Percentiles rank a stretch among this genome's conserved stretches.
Conservation (phyloP, 83 land plant genomes). For the Thuja plicata region DNA sequence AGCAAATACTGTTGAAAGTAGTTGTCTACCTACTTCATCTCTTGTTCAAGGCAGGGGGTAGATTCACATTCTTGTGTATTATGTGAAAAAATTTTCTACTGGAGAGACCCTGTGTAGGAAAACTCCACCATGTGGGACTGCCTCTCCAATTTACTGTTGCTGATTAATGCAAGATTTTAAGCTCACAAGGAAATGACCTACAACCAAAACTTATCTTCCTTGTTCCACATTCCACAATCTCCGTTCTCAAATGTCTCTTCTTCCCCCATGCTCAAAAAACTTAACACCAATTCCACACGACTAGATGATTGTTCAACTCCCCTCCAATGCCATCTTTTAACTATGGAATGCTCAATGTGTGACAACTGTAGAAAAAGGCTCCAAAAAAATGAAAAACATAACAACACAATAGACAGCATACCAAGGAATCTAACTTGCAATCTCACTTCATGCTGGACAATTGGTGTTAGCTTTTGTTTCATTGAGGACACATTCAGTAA, state of each 20-base stretch:
- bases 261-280: neutral
- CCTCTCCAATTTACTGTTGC: neutral
- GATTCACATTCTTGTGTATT: neutral
- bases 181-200: neutral
- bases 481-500: neutral
- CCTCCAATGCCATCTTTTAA: neutral
- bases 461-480: neutral
- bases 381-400: neutral
- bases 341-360: neutral
- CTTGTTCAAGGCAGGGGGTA: neutral
- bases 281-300: neutral
- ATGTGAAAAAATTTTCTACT: no score
- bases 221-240: neutral
- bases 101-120: neutral
- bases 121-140: neutral
- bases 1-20: neutral
- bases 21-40: neutral
- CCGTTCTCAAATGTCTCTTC: neutral
- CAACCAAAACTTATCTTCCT: neutral
- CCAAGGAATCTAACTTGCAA: neutral
- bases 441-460: neutral
- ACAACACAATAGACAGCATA: neutral
- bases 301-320: neutral
- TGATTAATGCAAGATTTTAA: neutral
- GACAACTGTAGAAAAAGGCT: neutral